Conservation (phyloP, 1,284 basidiomycete species). For the Rhodofomes roseus region DNA sequence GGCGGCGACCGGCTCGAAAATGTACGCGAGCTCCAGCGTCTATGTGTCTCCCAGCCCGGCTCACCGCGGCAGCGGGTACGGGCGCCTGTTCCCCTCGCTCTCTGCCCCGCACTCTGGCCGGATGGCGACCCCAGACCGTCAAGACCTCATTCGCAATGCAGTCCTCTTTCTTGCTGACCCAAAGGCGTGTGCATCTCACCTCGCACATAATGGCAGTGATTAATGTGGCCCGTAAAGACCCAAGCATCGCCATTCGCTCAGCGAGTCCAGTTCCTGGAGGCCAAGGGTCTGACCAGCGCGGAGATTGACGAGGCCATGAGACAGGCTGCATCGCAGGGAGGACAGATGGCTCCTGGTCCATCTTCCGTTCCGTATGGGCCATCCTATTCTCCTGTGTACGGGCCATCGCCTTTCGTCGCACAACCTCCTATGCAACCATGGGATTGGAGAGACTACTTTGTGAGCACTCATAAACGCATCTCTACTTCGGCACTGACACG, state of each 20-base stretch:
- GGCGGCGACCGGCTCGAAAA: constrained; percentile 11
- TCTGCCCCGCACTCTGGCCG: constrained; percentile 11
- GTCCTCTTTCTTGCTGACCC: constrained; percentile 78
- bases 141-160: constrained; percentile 77
- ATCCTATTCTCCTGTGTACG: constrained; percentile 39
- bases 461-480: constrained; percentile 37
- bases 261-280: constrained; percentile 89
- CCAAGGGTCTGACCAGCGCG: constrained; percentile 80
- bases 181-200: constrained; percentile 41
- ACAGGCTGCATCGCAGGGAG: constrained; percentile 42
- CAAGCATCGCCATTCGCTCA: constrained; percentile 80
- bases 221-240: constrained; percentile 39
- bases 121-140: constrained; percentile 42
- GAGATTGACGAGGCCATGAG: constrained; percentile 90
- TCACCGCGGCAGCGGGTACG: neutral
- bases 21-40: constrained; percentile 13
- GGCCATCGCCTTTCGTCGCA: constrained; percentile 37
- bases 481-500: neutral
- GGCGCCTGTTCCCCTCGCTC: neutral
- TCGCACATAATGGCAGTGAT: neutral
- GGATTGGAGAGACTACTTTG: constrained; percentile 97
- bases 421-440: constrained; percentile 48
- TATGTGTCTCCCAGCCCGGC: neutral
- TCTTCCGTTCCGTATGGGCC: constrained; percentile 21
- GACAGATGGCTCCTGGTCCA: constrained; percentile 16